These are phyloP conservation scores for Pseudoperonospora humuli DNA, from an alignment of 352 stramenopile species.

Conservation along the genomic window DNA sequence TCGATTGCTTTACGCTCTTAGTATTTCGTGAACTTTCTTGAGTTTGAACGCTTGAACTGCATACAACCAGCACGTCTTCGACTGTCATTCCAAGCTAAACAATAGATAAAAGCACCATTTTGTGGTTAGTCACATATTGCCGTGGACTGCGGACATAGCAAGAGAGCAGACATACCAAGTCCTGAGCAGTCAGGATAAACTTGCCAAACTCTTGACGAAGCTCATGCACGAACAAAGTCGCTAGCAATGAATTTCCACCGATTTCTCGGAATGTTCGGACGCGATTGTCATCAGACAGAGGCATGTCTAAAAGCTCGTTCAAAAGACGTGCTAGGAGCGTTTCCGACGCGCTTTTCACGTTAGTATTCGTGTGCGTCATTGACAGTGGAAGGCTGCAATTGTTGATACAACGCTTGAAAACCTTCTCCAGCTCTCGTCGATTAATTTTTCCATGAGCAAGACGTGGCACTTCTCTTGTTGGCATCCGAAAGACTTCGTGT, in stretches of 20 bases:
- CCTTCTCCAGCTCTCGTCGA: slow-evolving; percentile 3
- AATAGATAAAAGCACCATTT: background rate
- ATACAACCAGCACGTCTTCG: slow-evolving; percentile 4
- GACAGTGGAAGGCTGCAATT: background rate
- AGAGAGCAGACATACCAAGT: slow-evolving; percentile 19
- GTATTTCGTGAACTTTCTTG: slow-evolving; percentile 1
- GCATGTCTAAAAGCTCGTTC: slow-evolving; percentile 8
- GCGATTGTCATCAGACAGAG: background rate
- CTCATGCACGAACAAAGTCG: slow-evolving; percentile 40
- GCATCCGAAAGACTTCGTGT: slow-evolving; percentile 12
- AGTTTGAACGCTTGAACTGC: background rate
- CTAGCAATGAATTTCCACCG: slow-evolving; percentile 48
- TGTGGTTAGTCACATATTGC: background rate
- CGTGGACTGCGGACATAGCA: background rate
- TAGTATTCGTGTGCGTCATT: background rate
- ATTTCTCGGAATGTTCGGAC: slow-evolving; percentile 30
- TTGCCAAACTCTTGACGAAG: slow-evolving; percentile 16
- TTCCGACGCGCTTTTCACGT: background rate
- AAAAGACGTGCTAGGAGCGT: slow-evolving; percentile 5
- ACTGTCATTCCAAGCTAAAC: slow-evolving; percentile 22
- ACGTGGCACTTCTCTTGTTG: slow-evolving; percentile 11
- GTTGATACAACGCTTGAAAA: slow-evolving; percentile 5
- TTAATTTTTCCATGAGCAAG: slow-evolving; percentile 44
- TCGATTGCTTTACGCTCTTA: background rate
- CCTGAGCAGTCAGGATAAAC: slow-evolving; percentile 4